Conservation (phyloP, 768 basidiomycete species). For the Kwoniella dendrophila region DNA sequence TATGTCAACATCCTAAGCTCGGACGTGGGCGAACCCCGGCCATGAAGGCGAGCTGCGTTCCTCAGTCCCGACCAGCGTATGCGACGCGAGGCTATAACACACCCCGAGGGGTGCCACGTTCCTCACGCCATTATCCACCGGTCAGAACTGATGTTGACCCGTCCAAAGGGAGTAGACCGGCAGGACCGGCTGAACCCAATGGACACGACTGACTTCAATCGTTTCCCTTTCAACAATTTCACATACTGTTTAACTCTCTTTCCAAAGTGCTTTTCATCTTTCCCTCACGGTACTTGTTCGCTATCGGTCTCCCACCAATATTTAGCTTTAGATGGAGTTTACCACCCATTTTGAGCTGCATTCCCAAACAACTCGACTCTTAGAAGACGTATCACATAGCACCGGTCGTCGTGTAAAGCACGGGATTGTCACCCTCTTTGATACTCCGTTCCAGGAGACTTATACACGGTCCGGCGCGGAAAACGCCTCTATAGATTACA, state of each 20-base stretch:
- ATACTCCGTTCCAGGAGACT: constrained; percentile 78
- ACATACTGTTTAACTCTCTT: constrained; percentile 79
- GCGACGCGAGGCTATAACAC: constrained; percentile 67
- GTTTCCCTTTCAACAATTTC: constrained; percentile 80
- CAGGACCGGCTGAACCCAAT: constrained; percentile 63
- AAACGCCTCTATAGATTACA: constrained; percentile 78
- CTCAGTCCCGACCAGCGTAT: constrained; percentile 66
- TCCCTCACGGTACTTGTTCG: constrained; percentile 81
- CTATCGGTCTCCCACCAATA: constrained; percentile 80
- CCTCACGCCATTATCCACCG: constrained; percentile 64
- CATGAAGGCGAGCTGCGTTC: constrained; percentile 65
- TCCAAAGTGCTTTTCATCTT: constrained; percentile 81
- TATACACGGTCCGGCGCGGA: constrained; percentile 72
- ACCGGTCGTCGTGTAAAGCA: constrained; percentile 66
- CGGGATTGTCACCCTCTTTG: constrained; percentile 61
- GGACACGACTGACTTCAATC: constrained; percentile 71
- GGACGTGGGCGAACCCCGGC: constrained; percentile 63
- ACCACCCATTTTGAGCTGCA: constrained; percentile 82
- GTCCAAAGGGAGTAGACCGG: constrained; percentile 64
- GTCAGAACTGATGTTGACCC: constrained; percentile 72
- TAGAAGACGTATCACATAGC: constrained; percentile 72
- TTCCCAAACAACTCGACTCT: constrained; percentile 84
- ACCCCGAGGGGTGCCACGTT: constrained; percentile 67
- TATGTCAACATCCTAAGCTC: constrained; percentile 75
- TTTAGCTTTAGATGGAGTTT: constrained; percentile 85